Percentiles rank a stretch among this genome's conserved stretches.
These are phyloP conservation scores for Arctium lappa DNA, from an alignment of 129 eudicot species.

Conservation along the genomic window DNA sequence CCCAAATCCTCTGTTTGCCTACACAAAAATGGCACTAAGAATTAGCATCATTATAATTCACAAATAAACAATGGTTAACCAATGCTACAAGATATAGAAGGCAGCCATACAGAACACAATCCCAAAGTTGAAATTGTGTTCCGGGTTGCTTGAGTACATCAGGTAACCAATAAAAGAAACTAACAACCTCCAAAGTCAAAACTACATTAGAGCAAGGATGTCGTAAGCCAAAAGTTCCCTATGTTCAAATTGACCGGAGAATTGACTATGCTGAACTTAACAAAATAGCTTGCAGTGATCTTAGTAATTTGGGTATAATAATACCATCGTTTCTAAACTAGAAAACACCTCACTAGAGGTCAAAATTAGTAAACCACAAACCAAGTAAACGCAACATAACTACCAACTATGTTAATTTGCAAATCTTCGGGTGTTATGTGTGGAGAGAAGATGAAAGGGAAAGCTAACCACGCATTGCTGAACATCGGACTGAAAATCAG, in stretches of 20 bases:
- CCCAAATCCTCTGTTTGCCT: constrained; percentile 99
- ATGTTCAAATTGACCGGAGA: background rate
- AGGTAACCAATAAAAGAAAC: background rate
- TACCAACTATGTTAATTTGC: background rate
- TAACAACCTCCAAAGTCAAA: background rate
- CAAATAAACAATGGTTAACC: background rate
- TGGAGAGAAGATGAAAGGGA: background rate
- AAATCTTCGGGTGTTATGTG: background rate
- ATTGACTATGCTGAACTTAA: background rate
- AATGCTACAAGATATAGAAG: background rate
- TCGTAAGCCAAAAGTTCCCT: background rate
- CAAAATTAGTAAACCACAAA: background rate
- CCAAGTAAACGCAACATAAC: background rate
- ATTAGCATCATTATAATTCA: background rate
- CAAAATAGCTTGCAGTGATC: background rate
- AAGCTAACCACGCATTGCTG: constrained; percentile 89
- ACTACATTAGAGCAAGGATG: constrained; percentile 7
- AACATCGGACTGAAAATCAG: constrained; percentile 64
- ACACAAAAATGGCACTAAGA: constrained; percentile 10
- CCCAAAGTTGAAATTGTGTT: background rate
- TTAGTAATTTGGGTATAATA: background rate
- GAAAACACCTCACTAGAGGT: background rate
- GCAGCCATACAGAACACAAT: background rate
- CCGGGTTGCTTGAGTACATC: background rate
- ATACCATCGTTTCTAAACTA: constrained; percentile 3